phyloP scores from a whole-genome alignment of 148 eudicot genomes.

The Spergularia bocconei region DNA sequence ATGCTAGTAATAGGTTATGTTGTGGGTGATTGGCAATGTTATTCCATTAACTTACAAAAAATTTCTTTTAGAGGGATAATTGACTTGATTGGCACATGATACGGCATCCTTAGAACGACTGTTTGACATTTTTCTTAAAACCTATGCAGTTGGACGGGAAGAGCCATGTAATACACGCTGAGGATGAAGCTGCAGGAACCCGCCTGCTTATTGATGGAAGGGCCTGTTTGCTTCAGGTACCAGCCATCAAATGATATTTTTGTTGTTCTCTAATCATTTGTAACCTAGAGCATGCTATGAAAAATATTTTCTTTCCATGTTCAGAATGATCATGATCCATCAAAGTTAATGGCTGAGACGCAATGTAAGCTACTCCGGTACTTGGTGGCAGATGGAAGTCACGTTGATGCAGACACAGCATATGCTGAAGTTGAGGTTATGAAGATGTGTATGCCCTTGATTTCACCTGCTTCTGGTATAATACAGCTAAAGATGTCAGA shows the following conservation, averaged over 20 bases:
- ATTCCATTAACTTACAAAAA: too few relatives aligned
- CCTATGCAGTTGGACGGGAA: constrained; percentile 85
- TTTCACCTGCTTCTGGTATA: constrained; percentile 87
- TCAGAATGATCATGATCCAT: constrained; percentile 98
- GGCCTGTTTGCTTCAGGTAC: constrained; percentile 97
- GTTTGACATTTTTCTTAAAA: not conserved
- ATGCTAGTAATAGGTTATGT: too few relatives aligned
- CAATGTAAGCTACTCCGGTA: constrained; percentile 94
- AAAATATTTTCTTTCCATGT: constrained; percentile 17
- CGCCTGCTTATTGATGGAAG: constrained; percentile 99
- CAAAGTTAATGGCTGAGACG: constrained; percentile 94
- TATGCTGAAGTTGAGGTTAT: constrained; percentile 99
- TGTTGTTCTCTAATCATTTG: constrained; percentile 4
- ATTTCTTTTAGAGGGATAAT: too few relatives aligned
- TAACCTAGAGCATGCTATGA: constrained; percentile 18
- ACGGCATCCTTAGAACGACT: too few relatives aligned
- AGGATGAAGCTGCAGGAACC: constrained; percentile 99
- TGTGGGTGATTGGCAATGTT: too few relatives aligned
- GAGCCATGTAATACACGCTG: constrained; percentile 95
- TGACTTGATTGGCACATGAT: too few relatives aligned
- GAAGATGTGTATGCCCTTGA: constrained; percentile 99
- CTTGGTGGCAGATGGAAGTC: constrained; percentile 79
- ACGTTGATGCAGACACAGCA: constrained; percentile 91
- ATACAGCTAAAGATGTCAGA: constrained; percentile 83
- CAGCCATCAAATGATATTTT: not conserved